These are phyloP conservation scores for Eustoma russellianum DNA, from an alignment of 257 asterid genomes.

Conservation along the genomic window DNA sequence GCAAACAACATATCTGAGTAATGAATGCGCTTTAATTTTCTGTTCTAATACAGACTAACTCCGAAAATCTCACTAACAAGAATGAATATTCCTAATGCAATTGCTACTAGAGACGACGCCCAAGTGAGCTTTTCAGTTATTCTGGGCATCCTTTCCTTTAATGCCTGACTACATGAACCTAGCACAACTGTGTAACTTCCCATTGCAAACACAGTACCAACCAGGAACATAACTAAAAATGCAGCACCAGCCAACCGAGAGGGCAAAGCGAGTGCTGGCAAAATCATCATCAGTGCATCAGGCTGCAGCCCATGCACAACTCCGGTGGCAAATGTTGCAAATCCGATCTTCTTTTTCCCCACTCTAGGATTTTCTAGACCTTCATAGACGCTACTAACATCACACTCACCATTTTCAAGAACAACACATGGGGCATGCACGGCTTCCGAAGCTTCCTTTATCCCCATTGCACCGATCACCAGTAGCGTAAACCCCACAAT, in stretches of 20 bases:
- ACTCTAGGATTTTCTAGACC: constrained; percentile 26
- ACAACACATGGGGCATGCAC: constrained; percentile 50
- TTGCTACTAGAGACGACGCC: constrained; percentile 87
- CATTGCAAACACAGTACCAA: constrained; percentile 94
- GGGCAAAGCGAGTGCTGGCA: constrained; percentile 98
- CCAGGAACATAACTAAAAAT: constrained; percentile 70
- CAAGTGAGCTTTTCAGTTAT: constrained; percentile 94
- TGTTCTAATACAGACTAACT: constrained; percentile 52
- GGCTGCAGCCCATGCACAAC: constrained; percentile 96
- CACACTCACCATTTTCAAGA: constrained; percentile 56
- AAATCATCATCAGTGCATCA: constrained; percentile 76
- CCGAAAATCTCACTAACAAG: constrained; percentile 78
- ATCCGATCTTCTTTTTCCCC: constrained; percentile 78
- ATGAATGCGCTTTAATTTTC: constrained; percentile 2
- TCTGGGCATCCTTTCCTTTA: constrained; percentile 79
- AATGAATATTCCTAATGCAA: constrained; percentile 68
- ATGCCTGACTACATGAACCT: constrained; percentile 83
- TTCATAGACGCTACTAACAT: constrained; percentile 40
- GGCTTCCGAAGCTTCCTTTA: constrained; percentile 83
- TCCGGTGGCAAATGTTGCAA: constrained; percentile 92
- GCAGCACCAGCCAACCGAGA: constrained; percentile 96
- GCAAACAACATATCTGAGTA: not conserved
- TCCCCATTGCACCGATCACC: constrained; percentile 89
- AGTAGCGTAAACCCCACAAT: constrained; percentile 85
- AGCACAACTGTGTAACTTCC: constrained; percentile 88